Conservation (phyloP, 371 early-diverging fungal species). For the Nematocida minor region DNA sequence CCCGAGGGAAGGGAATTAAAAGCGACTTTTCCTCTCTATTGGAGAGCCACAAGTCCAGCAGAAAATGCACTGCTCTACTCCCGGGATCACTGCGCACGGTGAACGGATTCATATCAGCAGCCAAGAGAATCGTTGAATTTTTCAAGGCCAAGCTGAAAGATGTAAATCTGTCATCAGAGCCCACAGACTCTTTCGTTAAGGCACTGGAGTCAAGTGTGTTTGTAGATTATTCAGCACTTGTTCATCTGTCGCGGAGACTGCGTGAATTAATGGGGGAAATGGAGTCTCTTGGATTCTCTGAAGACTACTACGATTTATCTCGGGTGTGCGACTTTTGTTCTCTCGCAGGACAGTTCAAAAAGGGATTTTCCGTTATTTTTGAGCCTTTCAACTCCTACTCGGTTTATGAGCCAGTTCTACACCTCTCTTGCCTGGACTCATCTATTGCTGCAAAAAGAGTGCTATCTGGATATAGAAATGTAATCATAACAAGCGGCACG, state of each 20-base stretch:
- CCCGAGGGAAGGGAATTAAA: slow-evolving; percentile 20
- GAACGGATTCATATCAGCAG: slow-evolving; percentile 89
- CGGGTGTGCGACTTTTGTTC: slow-evolving; percentile 87
- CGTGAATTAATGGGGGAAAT: slow-evolving; percentile 67
- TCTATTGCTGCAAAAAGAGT: slow-evolving; percentile 89
- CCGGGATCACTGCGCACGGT: slow-evolving; percentile 94
- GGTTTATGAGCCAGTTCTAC: slow-evolving; percentile 72
- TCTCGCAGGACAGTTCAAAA: slow-evolving; percentile 82
- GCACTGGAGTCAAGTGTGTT: slow-evolving; percentile 73
- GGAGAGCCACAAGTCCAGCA: not conserved
- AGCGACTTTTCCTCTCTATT: slow-evolving; percentile 12
- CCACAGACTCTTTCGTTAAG: slow-evolving; percentile 79
- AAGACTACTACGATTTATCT: slow-evolving; percentile 74
- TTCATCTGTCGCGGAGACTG: slow-evolving; percentile 72
- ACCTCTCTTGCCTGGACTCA: slow-evolving; percentile 81
- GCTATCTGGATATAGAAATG: slow-evolving; percentile 84
- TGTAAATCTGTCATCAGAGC: slow-evolving; percentile 90
- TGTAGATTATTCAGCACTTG: slow-evolving; percentile 58
- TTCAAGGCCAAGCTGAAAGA: slow-evolving; percentile 91
- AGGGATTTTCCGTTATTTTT: slow-evolving; percentile 86
- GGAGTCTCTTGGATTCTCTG: slow-evolving; percentile 74
- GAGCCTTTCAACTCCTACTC: slow-evolving; percentile 88
- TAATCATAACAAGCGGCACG: slow-evolving; percentile 97
- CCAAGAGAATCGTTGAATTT: slow-evolving; percentile 91
- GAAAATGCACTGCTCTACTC: slow-evolving; percentile 63